Percentiles rank a stretch among this genome's conserved stretches.
Conservation (phyloP, 768 basidiomycete species). For the Arthromyces matolae region DNA sequence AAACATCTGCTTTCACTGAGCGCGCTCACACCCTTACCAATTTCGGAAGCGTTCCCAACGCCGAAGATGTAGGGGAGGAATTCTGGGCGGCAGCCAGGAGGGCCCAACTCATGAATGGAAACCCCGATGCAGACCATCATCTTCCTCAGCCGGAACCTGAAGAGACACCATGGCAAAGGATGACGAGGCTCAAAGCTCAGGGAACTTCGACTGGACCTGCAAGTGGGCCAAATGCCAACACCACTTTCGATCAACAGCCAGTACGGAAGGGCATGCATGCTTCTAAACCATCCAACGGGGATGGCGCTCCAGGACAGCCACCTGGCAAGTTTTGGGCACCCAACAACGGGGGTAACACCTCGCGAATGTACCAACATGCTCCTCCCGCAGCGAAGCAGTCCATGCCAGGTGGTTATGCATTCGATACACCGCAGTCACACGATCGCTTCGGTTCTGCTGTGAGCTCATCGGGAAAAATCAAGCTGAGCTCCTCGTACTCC, state of each 20-base stretch:
- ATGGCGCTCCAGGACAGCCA: slow-evolving; percentile 2
- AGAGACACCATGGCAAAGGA: slow-evolving; percentile 16
- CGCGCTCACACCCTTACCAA: neutral
- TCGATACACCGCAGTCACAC: neutral
- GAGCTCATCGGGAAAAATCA: neutral
- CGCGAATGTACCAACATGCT: slow-evolving; percentile 9
- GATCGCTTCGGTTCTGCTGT: slow-evolving; percentile 1
- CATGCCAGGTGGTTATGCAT: slow-evolving; percentile 10
- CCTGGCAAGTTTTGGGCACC: slow-evolving; percentile 15
- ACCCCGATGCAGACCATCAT: neutral
- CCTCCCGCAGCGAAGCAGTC: slow-evolving; percentile 4
- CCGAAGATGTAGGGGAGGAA: neutral
- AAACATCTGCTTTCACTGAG: neutral
- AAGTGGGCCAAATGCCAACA: neutral
- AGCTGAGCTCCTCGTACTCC: slow-evolving; percentile 6
- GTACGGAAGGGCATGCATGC: slow-evolving; percentile 5
- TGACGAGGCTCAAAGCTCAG: slow-evolving; percentile 11
- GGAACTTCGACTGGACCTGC: neutral
- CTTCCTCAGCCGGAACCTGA: slow-evolving; percentile 3
- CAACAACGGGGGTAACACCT: slow-evolving; percentile 1
- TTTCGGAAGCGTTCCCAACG: neutral
- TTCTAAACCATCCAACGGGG: slow-evolving; percentile 6
- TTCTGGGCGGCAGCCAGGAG: slow-evolving; percentile 3
- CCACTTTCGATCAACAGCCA: slow-evolving; percentile 10
- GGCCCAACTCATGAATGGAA: slow-evolving; percentile 1